These are phyloP conservation scores for Corniculantispora saksenae DNA, from an alignment of 2,329 filamentous ascomycete genomes.

Conservation along the genomic window DNA sequence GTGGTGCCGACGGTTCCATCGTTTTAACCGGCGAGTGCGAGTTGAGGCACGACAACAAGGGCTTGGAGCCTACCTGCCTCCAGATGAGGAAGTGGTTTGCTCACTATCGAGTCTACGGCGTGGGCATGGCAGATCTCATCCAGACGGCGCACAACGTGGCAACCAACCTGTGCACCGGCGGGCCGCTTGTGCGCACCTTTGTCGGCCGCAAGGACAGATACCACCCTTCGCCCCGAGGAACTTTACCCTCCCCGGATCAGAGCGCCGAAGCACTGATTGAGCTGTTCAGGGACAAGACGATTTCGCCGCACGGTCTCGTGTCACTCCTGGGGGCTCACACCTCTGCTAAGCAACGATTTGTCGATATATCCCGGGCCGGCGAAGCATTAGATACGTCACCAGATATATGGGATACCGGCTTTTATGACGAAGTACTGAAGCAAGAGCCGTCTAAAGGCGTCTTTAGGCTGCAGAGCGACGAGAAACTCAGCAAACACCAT, in stretches of 20 bases:
- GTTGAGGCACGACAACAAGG: constrained; percentile 44
- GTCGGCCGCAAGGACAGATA: constrained; percentile 52
- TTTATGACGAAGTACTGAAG: no score
- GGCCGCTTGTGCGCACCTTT: constrained; percentile 51
- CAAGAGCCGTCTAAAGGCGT: no score
- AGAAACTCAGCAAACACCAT: no score
- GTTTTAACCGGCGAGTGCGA: constrained; percentile 41
- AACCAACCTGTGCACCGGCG: constrained; percentile 46
- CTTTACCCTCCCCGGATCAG: no score
- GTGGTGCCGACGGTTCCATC: constrained; percentile 50
- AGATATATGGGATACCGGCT: no score
- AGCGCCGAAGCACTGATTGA: no score
- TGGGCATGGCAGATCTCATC: constrained; percentile 56
- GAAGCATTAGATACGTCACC: constrained; percentile 24
- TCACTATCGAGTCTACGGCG: constrained; percentile 44
- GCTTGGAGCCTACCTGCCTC: constrained; percentile 23
- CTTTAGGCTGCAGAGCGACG: no score
- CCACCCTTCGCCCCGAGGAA: constrained; percentile 37
- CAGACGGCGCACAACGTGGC: constrained; percentile 54
- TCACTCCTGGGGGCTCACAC: constrained; percentile 58
- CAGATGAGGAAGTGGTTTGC: no score
- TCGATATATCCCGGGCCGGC: constrained; percentile 41
- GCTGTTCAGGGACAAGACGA: no score
- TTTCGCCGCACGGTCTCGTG: constrained; percentile 48
- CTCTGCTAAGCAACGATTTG: constrained; percentile 49